Base-by-base conservation (phyloP, 352 stramenopile genomes). In the Pythium sp. region DNA sequence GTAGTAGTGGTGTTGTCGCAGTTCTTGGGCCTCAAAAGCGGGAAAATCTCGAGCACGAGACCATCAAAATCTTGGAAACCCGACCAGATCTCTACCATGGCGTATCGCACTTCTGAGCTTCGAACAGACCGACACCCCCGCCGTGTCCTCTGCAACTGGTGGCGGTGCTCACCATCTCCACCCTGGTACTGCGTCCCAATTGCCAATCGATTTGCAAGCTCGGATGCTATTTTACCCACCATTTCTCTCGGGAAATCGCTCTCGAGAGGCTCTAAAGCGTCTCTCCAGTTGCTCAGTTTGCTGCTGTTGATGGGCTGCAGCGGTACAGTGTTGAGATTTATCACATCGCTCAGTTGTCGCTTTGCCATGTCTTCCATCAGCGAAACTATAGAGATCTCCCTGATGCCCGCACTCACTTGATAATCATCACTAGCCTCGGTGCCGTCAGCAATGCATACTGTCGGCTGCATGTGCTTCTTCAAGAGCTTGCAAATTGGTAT, bases 391-490 rank as follows among this genome's bases (percentile, higher is more conserved):
- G 63, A 68, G 26, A 68, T 62, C 11, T 46, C 26, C n/a, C 53
- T 11, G n/a, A n/a, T 32, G 8, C 46, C 15, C 28, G 11, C 15
- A 9, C 30, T n/a, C 12, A 2, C 38, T 54, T 12, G 55, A 15
- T 24, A 5, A 43, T 24, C 55, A 28, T 2, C 24, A 26, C 7
- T 9, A 5, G 26, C 28, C 34, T 7, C 8, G 22, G 26, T 28
- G 26, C 5, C 28, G 22, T 53, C 22, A 22, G 15, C 15, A 24
- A 43, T 22, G 8, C n/a, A 1, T 3, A 24, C 18, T 15, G 53
- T 24, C 22, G 67, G 67, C 20, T 30, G 54, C 15, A 72, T 38
- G 36, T 80, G 72, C 9, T 71, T 76, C 55, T 79, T 79, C 9
- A 81, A 26, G 0, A 79, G 26, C 28, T 59, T 71, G 65, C 66